A percentile compares a stretch with the other conserved stretches of the same genome.
Conservation (phyloP, 2,329 filamentous ascomycete species). For the Scedosporium apiospermum region DNA sequence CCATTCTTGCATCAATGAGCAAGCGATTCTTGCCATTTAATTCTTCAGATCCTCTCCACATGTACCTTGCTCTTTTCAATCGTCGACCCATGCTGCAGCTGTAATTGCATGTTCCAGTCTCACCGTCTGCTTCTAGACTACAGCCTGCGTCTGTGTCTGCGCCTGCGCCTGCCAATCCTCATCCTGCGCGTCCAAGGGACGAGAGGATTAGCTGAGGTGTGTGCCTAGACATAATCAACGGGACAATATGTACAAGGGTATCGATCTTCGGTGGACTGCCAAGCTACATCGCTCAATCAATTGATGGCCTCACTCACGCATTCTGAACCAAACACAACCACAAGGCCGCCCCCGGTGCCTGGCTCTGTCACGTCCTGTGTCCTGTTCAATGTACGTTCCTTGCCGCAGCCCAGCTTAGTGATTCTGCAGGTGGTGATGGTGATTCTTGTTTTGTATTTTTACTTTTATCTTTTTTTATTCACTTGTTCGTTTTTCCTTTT, state of each 20-base stretch:
- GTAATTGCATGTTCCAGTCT: not conserved
- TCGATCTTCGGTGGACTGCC: no score
- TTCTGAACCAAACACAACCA: not conserved
- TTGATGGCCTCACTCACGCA: not conserved
- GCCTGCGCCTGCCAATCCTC: not conserved
- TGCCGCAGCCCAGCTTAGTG: not conserved
- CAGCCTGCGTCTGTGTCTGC: no score
- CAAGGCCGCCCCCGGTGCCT: constrained; percentile 1
- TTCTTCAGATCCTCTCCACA: no score
- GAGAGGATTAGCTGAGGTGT: not conserved
- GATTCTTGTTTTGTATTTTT: not conserved
- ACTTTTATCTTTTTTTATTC: not conserved
- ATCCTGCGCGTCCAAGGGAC: not conserved
- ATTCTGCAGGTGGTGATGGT: not conserved
- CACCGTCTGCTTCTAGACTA: not conserved
- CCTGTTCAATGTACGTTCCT: not conserved
- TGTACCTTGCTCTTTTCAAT: no score
- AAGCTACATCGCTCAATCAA: not conserved
- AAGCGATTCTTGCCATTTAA: not conserved
- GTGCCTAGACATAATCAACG: not conserved
- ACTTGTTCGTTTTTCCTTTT: not conserved
- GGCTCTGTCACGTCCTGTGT: not conserved
- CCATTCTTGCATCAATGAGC: no score
- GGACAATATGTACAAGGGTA: no score
- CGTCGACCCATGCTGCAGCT: not conserved